Evolutionary conservation across 2,329 filamentous ascomycete genomes (phyloP).

Genomic region (Gaeumannomyces sp.): DNA sequence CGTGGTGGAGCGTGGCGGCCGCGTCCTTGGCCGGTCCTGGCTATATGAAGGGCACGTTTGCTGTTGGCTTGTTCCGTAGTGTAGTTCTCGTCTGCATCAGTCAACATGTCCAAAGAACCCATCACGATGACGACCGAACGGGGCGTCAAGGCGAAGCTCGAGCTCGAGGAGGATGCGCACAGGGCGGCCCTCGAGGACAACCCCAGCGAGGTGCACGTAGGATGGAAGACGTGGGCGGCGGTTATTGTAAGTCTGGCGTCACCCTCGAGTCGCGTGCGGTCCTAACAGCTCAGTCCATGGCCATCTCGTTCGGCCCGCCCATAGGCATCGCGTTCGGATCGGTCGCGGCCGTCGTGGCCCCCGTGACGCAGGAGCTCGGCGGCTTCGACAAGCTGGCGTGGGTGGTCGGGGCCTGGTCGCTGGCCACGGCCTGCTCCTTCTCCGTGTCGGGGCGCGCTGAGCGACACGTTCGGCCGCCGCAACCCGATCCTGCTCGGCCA

Average conservation of each 20-base stretch:
- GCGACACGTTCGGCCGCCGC: conserved; percentile 19
- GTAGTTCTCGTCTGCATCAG: too few species aligned
- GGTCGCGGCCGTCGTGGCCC: not conserved
- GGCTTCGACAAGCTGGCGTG: conserved; percentile 19
- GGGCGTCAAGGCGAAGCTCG: not conserved
- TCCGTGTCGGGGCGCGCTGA: conserved; percentile 19
- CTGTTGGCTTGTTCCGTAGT: too few species aligned
- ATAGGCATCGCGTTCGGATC: conserved; percentile 4
- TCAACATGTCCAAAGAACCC: too few species aligned
- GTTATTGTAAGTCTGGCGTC: not conserved
- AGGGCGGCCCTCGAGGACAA: conserved; percentile 5
- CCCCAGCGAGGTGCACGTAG: conserved; percentile 1
- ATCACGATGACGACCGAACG: too few species aligned
- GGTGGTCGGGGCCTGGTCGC: conserved; percentile 18
- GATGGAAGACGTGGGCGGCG: conserved; percentile 2
- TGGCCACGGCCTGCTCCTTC: conserved; percentile 17
- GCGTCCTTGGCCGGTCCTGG: too few species aligned
- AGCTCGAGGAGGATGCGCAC: conserved; percentile 1
- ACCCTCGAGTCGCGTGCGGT: not conserved
- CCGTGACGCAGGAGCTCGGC: conserved; percentile 12
- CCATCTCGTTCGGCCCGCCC: conserved; percentile 2
- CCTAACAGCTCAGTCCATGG: conserved; percentile 4
- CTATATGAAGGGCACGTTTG: too few species aligned
- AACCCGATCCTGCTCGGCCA: conserved; percentile 17
- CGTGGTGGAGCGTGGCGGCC: too few species aligned